Conservation (phyloP, 257 asterid genomes). For the Rhazya stricta region DNA sequence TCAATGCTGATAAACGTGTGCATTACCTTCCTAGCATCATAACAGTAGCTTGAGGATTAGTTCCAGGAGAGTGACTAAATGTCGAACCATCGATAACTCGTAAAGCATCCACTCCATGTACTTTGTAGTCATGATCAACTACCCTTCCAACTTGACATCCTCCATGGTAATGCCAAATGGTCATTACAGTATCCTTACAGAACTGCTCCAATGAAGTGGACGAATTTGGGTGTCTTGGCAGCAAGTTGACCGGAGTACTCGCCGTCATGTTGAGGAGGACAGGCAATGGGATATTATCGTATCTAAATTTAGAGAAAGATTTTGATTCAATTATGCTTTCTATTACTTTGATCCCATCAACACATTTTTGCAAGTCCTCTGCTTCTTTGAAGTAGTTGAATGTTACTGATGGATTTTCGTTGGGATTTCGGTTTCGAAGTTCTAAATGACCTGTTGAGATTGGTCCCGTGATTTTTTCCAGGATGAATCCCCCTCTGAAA, state of each 20-base stretch:
- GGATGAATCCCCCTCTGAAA: constrained; percentile 71
- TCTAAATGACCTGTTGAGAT: constrained; percentile 56
- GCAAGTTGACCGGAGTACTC: constrained; percentile 47
- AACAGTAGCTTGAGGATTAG: constrained; percentile 90
- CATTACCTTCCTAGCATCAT: constrained; percentile 89
- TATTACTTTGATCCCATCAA: constrained; percentile 53
- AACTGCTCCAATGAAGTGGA: constrained; percentile 68
- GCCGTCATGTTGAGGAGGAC: constrained; percentile 71
- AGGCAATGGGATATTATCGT: constrained; percentile 35
- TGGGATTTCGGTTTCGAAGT: constrained; percentile 43
- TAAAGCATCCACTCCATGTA: constrained; percentile 50
- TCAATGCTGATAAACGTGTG: neutral
- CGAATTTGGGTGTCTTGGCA: constrained; percentile 56
- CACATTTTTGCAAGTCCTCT: constrained; percentile 57
- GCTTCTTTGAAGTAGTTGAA: constrained; percentile 76
- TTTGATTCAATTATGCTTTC: constrained; percentile 57
- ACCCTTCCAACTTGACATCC: constrained; percentile 71
- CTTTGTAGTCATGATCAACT: constrained; percentile 52
- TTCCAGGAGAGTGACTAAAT: constrained; percentile 65
- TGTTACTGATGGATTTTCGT: constrained; percentile 65
- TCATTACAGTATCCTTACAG: constrained; percentile 83
- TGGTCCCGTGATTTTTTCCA: constrained; percentile 74
- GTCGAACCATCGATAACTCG: constrained; percentile 89
- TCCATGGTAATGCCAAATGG: constrained; percentile 95
- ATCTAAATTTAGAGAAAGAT: constrained; percentile 48